Evolutionary conservation across 192 early-diverging fungal genomes (phyloP).

Genomic region (Endogone sp.): DNA sequence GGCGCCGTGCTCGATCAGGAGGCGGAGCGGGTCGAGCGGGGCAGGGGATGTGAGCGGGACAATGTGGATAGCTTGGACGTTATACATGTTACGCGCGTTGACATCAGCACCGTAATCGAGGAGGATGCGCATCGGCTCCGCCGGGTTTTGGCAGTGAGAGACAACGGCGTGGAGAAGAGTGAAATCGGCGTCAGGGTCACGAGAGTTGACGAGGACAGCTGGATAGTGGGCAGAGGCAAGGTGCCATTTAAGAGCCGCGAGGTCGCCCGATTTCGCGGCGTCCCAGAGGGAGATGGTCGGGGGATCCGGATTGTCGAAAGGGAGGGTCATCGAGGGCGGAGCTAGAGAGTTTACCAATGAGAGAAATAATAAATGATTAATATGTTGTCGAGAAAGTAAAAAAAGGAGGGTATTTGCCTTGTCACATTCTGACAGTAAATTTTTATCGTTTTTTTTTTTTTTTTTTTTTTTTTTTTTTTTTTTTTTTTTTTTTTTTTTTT

Average conservation of each 20-base stretch:
- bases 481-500: too few species aligned
- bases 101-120: constrained; percentile 13
- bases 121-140: constrained; percentile 9
- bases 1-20: constrained; percentile 13
- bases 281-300: neutral
- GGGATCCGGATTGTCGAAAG: neutral
- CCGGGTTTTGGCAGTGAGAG: constrained; percentile 12
- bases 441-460: too few species aligned
- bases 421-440: too few species aligned
- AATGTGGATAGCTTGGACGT: constrained; percentile 22
- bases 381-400: too few species aligned
- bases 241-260: neutral
- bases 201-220: neutral
- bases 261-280: neutral
- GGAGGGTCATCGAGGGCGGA: neutral
- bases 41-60: constrained; percentile 18
- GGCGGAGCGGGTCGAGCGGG: constrained; percentile 5
- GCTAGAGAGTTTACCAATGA: neutral
- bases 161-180: constrained; percentile 16
- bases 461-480: too few species aligned
- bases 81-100: constrained; percentile 9
- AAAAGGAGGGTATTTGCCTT: too few species aligned
- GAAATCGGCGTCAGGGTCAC: neutral
- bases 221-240: neutral
- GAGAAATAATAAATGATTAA: neutral